These are phyloP conservation scores for Clathrospora elynae DNA, from an alignment of 2,329 filamentous ascomycete species.

Conservation along the genomic window DNA sequence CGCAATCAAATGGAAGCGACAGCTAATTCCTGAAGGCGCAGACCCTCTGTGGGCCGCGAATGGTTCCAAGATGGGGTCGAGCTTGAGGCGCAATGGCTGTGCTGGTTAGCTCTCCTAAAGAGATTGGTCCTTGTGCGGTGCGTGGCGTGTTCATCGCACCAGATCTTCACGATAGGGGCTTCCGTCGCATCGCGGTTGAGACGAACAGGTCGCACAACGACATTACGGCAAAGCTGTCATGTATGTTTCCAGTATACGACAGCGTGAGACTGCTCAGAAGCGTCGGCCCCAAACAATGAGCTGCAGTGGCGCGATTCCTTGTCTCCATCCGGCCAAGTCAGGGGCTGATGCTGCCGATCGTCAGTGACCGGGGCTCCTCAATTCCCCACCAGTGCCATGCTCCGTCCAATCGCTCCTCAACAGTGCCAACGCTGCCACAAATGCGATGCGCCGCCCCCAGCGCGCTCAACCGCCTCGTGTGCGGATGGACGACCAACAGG, in stretches of 20 bases:
- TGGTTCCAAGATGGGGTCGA: slow-evolving; percentile 13
- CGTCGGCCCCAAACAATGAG: slow-evolving; percentile 11
- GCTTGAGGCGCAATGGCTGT: slow-evolving; percentile 20
- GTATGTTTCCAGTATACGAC: slow-evolving; percentile 1
- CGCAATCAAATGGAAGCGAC: slow-evolving; percentile 14
- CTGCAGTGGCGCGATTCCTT: slow-evolving; percentile 11
- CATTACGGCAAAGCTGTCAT: neutral
- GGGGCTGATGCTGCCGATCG: slow-evolving; percentile 31
- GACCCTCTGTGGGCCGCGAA: slow-evolving; percentile 5
- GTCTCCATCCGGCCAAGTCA: slow-evolving; percentile 30
- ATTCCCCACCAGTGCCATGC: slow-evolving; percentile 17
- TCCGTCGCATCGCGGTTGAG: neutral
- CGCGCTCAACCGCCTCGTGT: slow-evolving; percentile 32
- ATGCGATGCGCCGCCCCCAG: slow-evolving; percentile 27
- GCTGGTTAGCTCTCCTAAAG: slow-evolving; percentile 14
- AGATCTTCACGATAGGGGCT: too few species aligned
- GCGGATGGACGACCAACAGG: slow-evolving; percentile 23
- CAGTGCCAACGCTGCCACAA: slow-evolving; percentile 10
- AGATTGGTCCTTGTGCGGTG: too few species aligned
- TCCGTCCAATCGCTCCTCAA: slow-evolving; percentile 25
- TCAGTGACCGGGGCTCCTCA: slow-evolving; percentile 23
- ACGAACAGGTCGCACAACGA: slow-evolving; percentile 5
- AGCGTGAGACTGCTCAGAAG: neutral
- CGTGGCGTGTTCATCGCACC: neutral
- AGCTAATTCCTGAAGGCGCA: slow-evolving; percentile 10